Evolutionary conservation across 371 early-diverging fungal genomes (phyloP), one percentile per base, ranked within the genome.

Genomic region (Zychaea mexicana): DNA sequence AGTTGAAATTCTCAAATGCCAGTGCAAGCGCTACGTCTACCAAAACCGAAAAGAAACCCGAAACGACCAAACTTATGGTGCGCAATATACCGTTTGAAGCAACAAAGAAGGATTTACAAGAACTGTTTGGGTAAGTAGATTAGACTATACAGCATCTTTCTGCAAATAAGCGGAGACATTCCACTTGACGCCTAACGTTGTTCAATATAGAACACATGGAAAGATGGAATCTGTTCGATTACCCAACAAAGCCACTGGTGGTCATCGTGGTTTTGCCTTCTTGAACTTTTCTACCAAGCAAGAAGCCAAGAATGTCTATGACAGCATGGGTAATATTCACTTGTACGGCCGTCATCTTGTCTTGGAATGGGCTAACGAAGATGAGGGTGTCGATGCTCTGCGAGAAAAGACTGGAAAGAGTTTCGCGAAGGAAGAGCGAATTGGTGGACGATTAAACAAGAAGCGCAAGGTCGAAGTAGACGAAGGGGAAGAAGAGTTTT

Each of bases 41-140:
- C 12, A 59, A 59, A 52, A 42, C 69, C 9, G 70, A 64, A 12
- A 61, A 78, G 9, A 80, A 78, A 62, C 72, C 77, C 24, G 84
- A 77, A 31, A 77, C 75, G 28, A 93, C 93, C 49, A 99, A 99
- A 75, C 76, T 99, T 57, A 81, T 99, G 26, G 90, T 99, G 27
- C 96, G 97, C 64, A 99, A 99, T 82, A 86, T 99, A 56, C 98
- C 99, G 45, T 99, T 99, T 77, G 98, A 99, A 82, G 98, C 99
- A 10, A 95, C 98, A 21, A 90, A 92, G 70, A 92, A 92, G 74
- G 99, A 99, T 67, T 75, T 99, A 55, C 87, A 86, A 36, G 92
- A 95, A 68, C 79, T 99, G 39, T 96, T 99, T 75, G 77, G 85
- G 87, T 91, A 83, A 68, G 78, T 8, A 36, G n/a, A n/a, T n/a